Evolutionary conservation across 2,329 filamentous ascomycete species (phyloP).

Genomic region (Phialocephala sp.): DNA sequence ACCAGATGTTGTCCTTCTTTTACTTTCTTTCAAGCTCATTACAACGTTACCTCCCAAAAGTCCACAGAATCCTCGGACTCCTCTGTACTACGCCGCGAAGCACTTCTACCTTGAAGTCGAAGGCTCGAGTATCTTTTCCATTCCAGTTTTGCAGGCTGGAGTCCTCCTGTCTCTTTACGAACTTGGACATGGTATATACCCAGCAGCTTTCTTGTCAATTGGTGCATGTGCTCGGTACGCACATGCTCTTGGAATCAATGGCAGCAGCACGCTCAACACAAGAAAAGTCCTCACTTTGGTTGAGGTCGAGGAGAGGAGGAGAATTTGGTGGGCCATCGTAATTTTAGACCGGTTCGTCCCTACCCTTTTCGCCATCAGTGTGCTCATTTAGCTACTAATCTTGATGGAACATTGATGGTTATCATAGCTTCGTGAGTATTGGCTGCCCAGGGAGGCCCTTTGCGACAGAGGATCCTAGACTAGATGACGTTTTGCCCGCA

Average conservation of each 20-base stretch:
- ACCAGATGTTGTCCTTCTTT: constrained; percentile 22
- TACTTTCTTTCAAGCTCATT: constrained; percentile 25
- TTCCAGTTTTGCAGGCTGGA: constrained; percentile 19
- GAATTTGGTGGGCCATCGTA: constrained; percentile 14
- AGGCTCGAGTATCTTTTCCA: not conserved
- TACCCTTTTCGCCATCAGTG: not conserved
- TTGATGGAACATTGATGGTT: not conserved
- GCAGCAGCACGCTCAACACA: not conserved
- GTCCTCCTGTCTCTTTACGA: constrained; percentile 19
- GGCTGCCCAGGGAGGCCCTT: constrained; percentile 2
- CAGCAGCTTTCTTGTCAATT: constrained; percentile 18
- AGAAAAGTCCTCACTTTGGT: constrained; percentile 8
- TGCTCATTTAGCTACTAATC: not conserved
- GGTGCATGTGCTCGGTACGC: constrained; percentile 20
- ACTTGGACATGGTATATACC: constrained; percentile 23
- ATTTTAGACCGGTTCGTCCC: constrained; percentile 20
- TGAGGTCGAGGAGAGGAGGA: constrained; percentile 1
- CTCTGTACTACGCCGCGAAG: constrained; percentile 21
- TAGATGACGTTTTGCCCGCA: not conserved
- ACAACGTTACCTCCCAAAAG: constrained; percentile 2
- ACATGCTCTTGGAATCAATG: constrained; percentile 22
- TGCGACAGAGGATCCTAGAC: constrained; percentile 15
- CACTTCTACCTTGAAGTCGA: constrained; percentile 27
- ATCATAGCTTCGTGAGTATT: constrained; percentile 15
- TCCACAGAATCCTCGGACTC: constrained; percentile 16